phyloP scores from a whole-genome alignment of 2,329 filamentous ascomycete genomes.

The Teratosphaeria zuluensis region DNA sequence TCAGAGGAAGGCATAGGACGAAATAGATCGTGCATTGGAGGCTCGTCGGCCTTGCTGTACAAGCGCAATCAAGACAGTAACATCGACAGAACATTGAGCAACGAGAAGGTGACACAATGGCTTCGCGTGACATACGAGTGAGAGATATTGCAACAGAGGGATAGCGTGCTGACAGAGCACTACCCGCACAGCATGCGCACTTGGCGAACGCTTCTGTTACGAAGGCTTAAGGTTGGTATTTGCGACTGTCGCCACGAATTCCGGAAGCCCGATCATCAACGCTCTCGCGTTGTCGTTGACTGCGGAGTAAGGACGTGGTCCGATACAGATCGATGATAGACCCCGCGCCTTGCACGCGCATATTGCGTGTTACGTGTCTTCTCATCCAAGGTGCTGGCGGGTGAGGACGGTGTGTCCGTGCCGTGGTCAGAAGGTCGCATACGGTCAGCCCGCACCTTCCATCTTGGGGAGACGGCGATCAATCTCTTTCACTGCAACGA shows the following conservation, averaged over 20 bases:
- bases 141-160: no score
- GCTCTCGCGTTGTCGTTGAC: not conserved
- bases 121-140: no score
- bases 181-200: not conserved
- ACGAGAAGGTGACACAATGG: not conserved
- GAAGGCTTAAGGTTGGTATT: not conserved
- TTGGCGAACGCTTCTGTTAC: not conserved
- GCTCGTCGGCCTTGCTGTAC: not conserved
- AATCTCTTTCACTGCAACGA: not conserved
- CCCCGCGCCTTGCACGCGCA: no score
- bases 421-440: not conserved
- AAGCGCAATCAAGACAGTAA: not conserved
- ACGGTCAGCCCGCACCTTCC: not conserved
- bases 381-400: no score
- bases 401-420: not conserved
- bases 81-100: not conserved
- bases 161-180: not conserved
- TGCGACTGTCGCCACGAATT: not conserved
- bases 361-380: no score
- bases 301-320: not conserved
- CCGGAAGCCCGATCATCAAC: not conserved
- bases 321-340: not conserved
- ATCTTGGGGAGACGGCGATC: not conserved
- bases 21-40: not conserved
- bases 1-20: conserved; percentile 9